phyloP scores from a whole-genome alignment of 2,329 filamentous ascomycete genomes.

The Colletotrichum abscissum region DNA sequence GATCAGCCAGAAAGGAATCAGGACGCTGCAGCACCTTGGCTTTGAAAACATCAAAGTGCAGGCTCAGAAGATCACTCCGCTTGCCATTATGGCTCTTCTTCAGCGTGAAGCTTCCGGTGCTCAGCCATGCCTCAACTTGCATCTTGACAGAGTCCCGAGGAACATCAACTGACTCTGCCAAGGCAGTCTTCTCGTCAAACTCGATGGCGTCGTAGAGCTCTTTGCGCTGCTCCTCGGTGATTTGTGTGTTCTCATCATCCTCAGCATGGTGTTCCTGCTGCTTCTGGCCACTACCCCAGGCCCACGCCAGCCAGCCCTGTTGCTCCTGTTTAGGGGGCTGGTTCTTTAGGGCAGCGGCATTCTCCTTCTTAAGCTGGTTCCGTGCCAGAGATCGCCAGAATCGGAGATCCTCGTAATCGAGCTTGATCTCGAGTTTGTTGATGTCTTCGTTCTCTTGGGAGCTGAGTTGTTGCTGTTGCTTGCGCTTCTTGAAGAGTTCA shows the following conservation, averaged over 20 bases:
- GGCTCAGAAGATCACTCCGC: constrained; percentile 82
- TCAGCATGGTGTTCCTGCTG: constrained; percentile 70
- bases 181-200: constrained; percentile 94
- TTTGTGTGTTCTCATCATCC: constrained; percentile 79
- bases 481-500: constrained; percentile 94
- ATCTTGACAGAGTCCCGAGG: constrained; percentile 93
- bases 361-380: constrained; percentile 95
- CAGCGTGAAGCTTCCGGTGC: constrained; percentile 94
- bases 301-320: constrained; percentile 91
- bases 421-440: constrained; percentile 83
- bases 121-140: constrained; percentile 91
- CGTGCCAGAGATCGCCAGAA: constrained; percentile 97
- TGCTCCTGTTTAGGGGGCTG: constrained; percentile 66
- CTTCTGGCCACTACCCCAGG: constrained; percentile 79
- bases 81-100: constrained; percentile 86
- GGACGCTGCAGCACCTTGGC: constrained; percentile 90
- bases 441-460: constrained; percentile 79
- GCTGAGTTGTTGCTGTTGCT: constrained; percentile 77
- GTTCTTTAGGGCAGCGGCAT: constrained; percentile 85
- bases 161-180: constrained; percentile 88
- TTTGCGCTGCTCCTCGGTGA: constrained; percentile 95
- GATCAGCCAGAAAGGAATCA: constrained; percentile 88
- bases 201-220: constrained; percentile 98
- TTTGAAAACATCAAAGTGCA: constrained; percentile 95
- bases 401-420: constrained; percentile 92